Base-by-base conservation (phyloP, 331 rosid species). In the Saraca asoca region DNA sequence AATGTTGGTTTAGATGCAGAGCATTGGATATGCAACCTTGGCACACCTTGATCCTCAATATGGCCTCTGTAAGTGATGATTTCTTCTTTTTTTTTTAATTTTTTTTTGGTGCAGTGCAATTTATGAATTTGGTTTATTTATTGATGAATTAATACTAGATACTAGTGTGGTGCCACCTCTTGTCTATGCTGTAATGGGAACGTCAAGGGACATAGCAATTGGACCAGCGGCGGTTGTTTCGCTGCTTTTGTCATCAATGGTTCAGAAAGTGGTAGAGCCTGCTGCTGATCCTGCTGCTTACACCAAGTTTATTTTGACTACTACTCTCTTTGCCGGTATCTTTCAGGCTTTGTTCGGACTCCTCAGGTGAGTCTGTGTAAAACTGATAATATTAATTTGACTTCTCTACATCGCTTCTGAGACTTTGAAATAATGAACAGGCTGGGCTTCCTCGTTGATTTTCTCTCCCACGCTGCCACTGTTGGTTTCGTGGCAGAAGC, bases 11-110 rank as follows among this genome's bases (percentile, higher is more conserved):
- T 24, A 3, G 31, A 1, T 12, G 84, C 87, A 91, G 96, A 87
- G 96, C 68, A 88, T 91, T 78, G 97, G 97, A 12, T 91, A 88
- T 80, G 97, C 96, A 13, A 83, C 89, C 63, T 67, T 91, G 17
- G 97, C 96, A 41, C 78, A 76, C 70, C 95, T 91, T 78, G 90
- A 79, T 50, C 97, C 96, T 53, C 83, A 86, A 66, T 91, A 85
- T 73, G 96, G 96, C 12, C 97, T 91, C 10, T 91, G 97, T 91
- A 88, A 91, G 96, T 24, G 31, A 24, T 68, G 13, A 48, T 15
- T 43, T 44, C 13, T 24, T 24, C 10, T 16, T 42, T 39, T 0
- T 48, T 33, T 38, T 13, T 4, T 12, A 33, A 15, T 4, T 39
- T n/a, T 48, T 0, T 17, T 2, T 44, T 16, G n/a, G n/a, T n/a